phyloP scores from a whole-genome alignment of 352 stramenopile genomes.

The Pythium guiyangense region DNA sequence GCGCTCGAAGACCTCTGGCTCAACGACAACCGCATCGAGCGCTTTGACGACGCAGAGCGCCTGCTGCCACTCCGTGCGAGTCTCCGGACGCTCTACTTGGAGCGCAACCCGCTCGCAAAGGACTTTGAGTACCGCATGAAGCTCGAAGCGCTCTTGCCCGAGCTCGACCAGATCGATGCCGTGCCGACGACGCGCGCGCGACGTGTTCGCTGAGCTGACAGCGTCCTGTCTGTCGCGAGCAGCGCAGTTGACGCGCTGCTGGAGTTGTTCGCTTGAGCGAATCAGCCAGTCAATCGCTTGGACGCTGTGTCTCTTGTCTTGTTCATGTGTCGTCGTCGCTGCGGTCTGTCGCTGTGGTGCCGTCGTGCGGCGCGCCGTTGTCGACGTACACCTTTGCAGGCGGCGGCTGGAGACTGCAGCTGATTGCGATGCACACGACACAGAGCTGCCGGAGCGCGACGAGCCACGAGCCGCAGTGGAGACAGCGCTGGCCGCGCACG shows the following conservation, averaged over 20 bases:
- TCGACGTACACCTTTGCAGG: constrained; percentile 53
- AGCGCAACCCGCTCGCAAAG: constrained; percentile 92
- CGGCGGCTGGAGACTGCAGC: constrained; percentile 41
- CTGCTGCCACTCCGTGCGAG: constrained; percentile 67
- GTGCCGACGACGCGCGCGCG: constrained; percentile 58
- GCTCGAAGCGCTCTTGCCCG: constrained; percentile 83
- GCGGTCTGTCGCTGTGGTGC: constrained; percentile 10
- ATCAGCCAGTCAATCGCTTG: constrained; percentile 8
- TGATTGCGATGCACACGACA: constrained; percentile 46
- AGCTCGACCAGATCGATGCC: constrained; percentile 95
- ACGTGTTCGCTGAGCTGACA: constrained; percentile 13
- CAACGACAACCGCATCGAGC: constrained; percentile 60
- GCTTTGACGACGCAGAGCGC: constrained; percentile 59
- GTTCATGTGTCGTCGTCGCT: constrained; percentile 4
- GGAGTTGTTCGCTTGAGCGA: neutral
- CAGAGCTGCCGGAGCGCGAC: constrained; percentile 48
- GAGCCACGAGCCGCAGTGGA: constrained; percentile 70
- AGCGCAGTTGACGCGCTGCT: neutral
- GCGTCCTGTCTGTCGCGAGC: neutral
- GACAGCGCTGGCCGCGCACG: constrained; percentile 41
- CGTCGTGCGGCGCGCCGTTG: constrained; percentile 27
- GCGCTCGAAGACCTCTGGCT: constrained; percentile 77
- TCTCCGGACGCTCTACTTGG: constrained; percentile 93
- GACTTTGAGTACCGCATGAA: constrained; percentile 96
- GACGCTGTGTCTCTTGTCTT: neutral